These are phyloP conservation scores for Aspergillus sp. DNA, from an alignment of 2,329 filamentous ascomycete species.

Conservation along the genomic window DNA sequence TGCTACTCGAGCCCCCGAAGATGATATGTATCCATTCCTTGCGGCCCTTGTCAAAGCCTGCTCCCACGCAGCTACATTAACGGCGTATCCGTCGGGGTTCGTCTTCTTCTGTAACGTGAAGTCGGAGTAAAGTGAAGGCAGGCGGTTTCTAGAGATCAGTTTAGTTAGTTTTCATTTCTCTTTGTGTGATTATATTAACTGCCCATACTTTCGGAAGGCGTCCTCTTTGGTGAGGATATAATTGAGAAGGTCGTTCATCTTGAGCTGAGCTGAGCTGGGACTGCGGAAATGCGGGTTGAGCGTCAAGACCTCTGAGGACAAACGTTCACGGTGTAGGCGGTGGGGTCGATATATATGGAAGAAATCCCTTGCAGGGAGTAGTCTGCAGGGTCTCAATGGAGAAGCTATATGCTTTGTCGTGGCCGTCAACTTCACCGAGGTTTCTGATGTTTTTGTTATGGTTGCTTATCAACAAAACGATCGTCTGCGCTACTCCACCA, in stretches of 20 bases:
- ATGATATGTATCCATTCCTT: slow-evolving; percentile 55
- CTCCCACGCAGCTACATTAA: slow-evolving; percentile 77
- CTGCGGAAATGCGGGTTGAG: too few relatives aligned
- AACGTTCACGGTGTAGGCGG: too few relatives aligned
- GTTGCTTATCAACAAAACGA: too few relatives aligned
- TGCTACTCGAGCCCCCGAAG: slow-evolving; percentile 5
- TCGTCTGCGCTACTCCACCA: too few relatives aligned
- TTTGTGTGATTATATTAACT: neutral
- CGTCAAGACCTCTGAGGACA: too few relatives aligned
- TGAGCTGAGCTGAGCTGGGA: neutral
- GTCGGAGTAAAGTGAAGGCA: slow-evolving; percentile 85
- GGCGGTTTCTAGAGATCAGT: slow-evolving; percentile 56
- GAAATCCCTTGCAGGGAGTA: too few relatives aligned
- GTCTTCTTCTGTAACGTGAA: slow-evolving; percentile 68
- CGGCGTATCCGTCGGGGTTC: slow-evolving; percentile 80
- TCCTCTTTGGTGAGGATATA: slow-evolving; percentile 60
- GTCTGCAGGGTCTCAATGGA: too few relatives aligned
- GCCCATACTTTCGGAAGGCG: slow-evolving; percentile 53
- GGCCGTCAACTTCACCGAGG: too few relatives aligned
- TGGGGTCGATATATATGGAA: too few relatives aligned
- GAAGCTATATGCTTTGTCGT: too few relatives aligned
- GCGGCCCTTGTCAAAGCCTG: slow-evolving; percentile 67
- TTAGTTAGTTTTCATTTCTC: slow-evolving; percentile 1
- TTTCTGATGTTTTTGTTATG: too few relatives aligned
- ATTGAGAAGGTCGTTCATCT: slow-evolving; percentile 58